Evolutionary conservation across 768 basidiomycete genomes (phyloP).

Genomic region (Pleurotus salmoneostramineus): DNA sequence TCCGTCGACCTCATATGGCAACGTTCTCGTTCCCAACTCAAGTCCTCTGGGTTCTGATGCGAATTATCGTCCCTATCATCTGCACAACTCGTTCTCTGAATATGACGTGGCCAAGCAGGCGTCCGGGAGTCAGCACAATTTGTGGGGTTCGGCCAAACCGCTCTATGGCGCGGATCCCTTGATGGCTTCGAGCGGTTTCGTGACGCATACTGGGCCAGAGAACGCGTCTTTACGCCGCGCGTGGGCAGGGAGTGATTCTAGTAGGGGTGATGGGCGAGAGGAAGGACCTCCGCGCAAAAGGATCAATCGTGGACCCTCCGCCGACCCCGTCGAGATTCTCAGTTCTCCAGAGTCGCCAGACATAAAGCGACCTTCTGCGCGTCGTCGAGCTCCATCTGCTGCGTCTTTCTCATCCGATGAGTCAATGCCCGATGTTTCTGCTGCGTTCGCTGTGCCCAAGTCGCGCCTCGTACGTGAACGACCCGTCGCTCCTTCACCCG

Average conservation of each 20-base stretch:
- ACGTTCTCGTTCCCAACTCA: constrained; percentile 73
- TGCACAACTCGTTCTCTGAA: constrained; percentile 28
- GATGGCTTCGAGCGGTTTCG: constrained; percentile 56
- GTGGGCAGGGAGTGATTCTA: constrained; percentile 31
- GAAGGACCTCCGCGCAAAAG: constrained; percentile 73
- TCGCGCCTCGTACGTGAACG: constrained; percentile 55
- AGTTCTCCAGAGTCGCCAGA: constrained; percentile 58
- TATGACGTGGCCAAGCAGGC: constrained; percentile 42
- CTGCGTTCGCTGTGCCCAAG: constrained; percentile 36
- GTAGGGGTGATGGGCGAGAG: constrained; percentile 38
- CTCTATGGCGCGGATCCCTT: constrained; percentile 46
- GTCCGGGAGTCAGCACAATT: constrained; percentile 24
- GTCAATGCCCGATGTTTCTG: constrained; percentile 47
- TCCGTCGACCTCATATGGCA: constrained; percentile 45
- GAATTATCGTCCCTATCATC: constrained; percentile 31
- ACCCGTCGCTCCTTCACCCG: constrained; percentile 18
- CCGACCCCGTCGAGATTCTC: constrained; percentile 32
- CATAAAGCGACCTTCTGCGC: constrained; percentile 47
- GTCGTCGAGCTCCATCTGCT: constrained; percentile 34
- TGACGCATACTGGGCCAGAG: constrained; percentile 31
- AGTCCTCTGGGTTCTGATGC: constrained; percentile 52
- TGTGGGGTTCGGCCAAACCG: constrained; percentile 31
- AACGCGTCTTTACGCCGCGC: constrained; percentile 55
- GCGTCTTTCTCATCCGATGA: constrained; percentile 68
- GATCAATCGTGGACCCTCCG: constrained; percentile 47